Evolutionary conservation across 2,329 filamentous ascomycete species (phyloP).

Genomic region (Fusarium buharicum): DNA sequence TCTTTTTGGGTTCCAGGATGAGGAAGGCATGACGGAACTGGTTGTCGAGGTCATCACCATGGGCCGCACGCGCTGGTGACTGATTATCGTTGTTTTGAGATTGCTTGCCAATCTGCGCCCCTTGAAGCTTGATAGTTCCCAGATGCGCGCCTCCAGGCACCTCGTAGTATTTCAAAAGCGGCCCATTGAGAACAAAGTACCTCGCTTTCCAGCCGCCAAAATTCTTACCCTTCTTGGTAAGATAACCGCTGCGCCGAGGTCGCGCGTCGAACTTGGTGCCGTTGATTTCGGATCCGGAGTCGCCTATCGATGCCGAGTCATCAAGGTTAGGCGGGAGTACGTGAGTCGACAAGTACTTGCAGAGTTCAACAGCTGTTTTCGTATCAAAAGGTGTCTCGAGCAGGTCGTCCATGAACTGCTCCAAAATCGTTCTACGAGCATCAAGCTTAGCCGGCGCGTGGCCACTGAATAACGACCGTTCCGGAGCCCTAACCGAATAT

Average conservation of each 20-base stretch:
- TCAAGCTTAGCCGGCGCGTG: constrained; percentile 95
- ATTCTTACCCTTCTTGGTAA: constrained; percentile 97
- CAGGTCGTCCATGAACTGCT: constrained; percentile 85
- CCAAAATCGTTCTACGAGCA: constrained; percentile 81
- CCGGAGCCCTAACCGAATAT: constrained; percentile 81
- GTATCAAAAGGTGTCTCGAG: constrained; percentile 85
- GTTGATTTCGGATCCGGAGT: constrained; percentile 41
- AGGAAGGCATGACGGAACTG: constrained; percentile 97
- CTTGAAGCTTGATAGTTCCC: constrained; percentile 90
- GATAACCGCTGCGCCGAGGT: constrained; percentile 83
- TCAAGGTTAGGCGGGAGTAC: constrained; percentile 70
- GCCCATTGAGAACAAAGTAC: constrained; percentile 70
- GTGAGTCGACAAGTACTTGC: constrained; percentile 82
- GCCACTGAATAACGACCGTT: constrained; percentile 86
- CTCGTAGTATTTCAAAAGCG: constrained; percentile 88
- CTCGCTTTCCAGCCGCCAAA: constrained; percentile 98
- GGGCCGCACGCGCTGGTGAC: constrained; percentile 66
- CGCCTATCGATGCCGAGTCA: constrained; percentile 56
- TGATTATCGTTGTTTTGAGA: constrained; percentile 63
- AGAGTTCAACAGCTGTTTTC: constrained; percentile 80
- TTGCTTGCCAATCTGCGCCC: constrained; percentile 94
- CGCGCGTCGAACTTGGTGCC: constrained; percentile 66
- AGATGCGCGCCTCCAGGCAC: constrained; percentile 88
- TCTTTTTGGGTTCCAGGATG: constrained; percentile 94
- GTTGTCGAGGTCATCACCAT: constrained; percentile 82